Percentiles rank a stretch among this genome's conserved stretches.
phyloP scores from a whole-genome alignment of 2,329 filamentous ascomycete genomes.

The Penicillium sp. region DNA sequence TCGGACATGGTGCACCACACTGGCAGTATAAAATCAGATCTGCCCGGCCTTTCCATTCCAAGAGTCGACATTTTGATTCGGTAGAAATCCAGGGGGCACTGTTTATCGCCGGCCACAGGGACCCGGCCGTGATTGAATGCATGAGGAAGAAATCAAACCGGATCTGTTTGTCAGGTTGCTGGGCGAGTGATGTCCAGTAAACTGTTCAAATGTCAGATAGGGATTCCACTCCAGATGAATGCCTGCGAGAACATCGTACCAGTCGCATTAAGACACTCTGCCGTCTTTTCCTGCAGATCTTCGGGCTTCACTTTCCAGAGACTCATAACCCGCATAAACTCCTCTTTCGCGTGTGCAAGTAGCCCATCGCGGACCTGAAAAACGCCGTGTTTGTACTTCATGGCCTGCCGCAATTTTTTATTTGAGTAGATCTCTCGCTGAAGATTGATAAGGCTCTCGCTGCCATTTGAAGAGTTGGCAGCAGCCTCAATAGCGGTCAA shows the following conservation, averaged over 20 bases:
- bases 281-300: constrained; percentile 13
- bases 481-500: constrained; percentile 7
- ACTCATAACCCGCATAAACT: constrained; percentile 10
- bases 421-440: constrained; percentile 9
- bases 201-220: constrained; percentile 1
- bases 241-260: background rate
- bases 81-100: constrained; percentile 13
- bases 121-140: constrained; percentile 17
- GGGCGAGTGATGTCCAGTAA: constrained; percentile 16
- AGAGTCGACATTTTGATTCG: constrained; percentile 10
- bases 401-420: constrained; percentile 6
- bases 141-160: constrained; percentile 22
- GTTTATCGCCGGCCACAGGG: constrained; percentile 15
- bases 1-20: constrained; percentile 6
- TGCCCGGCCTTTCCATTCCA: constrained; percentile 22
- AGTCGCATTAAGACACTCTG: constrained; percentile 14
- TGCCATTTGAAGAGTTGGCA: background rate
- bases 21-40: constrained; percentile 19
- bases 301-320: constrained; percentile 12
- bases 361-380: constrained; percentile 15
- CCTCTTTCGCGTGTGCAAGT: constrained; percentile 9
- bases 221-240: background rate
- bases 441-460: constrained; percentile 3
- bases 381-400: constrained; percentile 15
- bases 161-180: constrained; percentile 18